phyloP scores from a whole-genome alignment of 1,284 basidiomycete genomes.

The Sporisorium sorghi region DNA sequence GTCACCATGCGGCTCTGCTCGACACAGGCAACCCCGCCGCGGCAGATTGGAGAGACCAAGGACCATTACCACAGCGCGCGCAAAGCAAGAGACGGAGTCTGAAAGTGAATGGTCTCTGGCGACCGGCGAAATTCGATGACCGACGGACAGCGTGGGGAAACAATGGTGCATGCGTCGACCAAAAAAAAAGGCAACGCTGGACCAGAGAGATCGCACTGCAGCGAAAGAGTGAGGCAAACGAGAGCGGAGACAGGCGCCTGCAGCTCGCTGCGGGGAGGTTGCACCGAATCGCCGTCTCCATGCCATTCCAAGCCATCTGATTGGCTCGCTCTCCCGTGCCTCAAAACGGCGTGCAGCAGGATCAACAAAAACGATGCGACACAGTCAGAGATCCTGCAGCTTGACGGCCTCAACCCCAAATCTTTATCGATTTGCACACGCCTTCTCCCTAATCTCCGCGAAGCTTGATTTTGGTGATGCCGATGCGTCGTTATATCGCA shows the following conservation, averaged over 20 bases:
- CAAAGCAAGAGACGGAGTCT: neutral
- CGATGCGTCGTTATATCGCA: neutral
- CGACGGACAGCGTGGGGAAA: constrained; percentile 1
- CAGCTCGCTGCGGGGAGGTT: neutral
- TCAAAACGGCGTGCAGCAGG: neutral
- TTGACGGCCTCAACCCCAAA: too few species aligned
- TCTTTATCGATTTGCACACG: neutral
- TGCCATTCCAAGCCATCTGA: constrained; percentile 2
- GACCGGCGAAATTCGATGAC: neutral
- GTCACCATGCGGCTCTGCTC: too few species aligned
- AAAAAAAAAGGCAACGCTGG: too few species aligned
- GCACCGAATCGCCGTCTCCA: neutral
- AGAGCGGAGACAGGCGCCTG: constrained; percentile 1
- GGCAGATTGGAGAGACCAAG: neutral
- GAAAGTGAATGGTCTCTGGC: neutral
- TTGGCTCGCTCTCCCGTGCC: neutral
- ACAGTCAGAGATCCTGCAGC: too few species aligned
- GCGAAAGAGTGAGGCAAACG: neutral
- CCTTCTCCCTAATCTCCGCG: neutral
- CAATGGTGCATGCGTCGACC: too few species aligned
- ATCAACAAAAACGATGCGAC: too few species aligned
- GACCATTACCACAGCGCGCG: neutral
- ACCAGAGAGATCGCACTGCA: neutral
- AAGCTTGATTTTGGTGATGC: neutral
- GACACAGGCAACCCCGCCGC: too few species aligned